A percentile compares a stretch with the other conserved stretches of the same genome.
phyloP scores from a whole-genome alignment of 2,329 filamentous ascomycete species.

The Alternaria burnsii region DNA sequence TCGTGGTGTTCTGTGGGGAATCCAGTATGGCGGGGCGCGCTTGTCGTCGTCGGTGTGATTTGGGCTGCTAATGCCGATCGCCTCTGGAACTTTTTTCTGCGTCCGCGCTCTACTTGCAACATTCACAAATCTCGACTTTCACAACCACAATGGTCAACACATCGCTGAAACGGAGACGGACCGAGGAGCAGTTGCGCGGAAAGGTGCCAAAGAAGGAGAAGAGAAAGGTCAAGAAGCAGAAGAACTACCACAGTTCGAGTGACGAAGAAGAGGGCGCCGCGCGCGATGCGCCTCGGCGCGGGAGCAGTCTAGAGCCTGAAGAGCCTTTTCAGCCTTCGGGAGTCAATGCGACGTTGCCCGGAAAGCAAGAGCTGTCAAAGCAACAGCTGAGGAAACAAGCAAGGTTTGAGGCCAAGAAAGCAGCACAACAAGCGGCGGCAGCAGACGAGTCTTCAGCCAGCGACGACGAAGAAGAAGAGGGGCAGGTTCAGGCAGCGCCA shows the following conservation, averaged over 20 bases:
- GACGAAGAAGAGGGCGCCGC: slow-evolving; percentile 61
- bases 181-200: slow-evolving; percentile 66
- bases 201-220: slow-evolving; percentile 61
- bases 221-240: slow-evolving; percentile 70
- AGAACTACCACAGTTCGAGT: slow-evolving; percentile 70
- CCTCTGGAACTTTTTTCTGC: slow-evolving; percentile 34
- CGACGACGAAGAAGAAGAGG: slow-evolving; percentile 18
- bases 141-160: slow-evolving; percentile 49
- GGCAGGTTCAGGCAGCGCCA: slow-evolving; percentile 1
- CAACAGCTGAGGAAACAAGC: slow-evolving; percentile 29
- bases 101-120: slow-evolving; percentile 8
- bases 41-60: slow-evolving; percentile 41
- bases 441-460: slow-evolving; percentile 22
- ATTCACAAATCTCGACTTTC: slow-evolving; percentile 10
- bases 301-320: slow-evolving; percentile 23
- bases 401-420: slow-evolving; percentile 27
- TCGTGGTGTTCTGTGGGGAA: slow-evolving; percentile 32
- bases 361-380: slow-evolving; percentile 18
- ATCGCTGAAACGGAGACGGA: slow-evolving; percentile 64
- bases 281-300: slow-evolving; percentile 39
- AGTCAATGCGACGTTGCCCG: slow-evolving; percentile 30
- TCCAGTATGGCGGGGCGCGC: slow-evolving; percentile 28
- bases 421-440: slow-evolving; percentile 20
- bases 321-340: slow-evolving; percentile 42
- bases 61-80: slow-evolving; percentile 31